Evolutionary conservation across 495 filamentous ascomycete species (phyloP).

Genomic region (Hypoxylon rickii): DNA sequence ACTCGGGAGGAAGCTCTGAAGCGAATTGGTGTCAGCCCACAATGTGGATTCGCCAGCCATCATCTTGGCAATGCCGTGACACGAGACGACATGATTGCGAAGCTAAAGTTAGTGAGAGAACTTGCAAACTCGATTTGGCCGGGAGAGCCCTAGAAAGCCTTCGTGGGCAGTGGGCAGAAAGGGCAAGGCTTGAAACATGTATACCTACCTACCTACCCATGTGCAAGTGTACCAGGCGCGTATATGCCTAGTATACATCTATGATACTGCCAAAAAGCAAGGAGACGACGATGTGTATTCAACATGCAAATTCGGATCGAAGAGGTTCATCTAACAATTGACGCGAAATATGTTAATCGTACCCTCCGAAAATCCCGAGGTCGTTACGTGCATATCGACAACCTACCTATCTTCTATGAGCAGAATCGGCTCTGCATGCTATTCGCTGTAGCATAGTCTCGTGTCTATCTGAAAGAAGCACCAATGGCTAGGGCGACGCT

Average conservation of each 20-base stretch:
- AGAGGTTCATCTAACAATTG: not conserved
- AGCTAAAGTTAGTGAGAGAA: constrained; percentile 64
- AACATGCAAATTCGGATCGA: constrained; percentile 29
- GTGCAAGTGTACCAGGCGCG: no score
- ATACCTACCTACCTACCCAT: no score
- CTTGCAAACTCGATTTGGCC: constrained; percentile 69
- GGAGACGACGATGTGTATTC: constrained; percentile 27
- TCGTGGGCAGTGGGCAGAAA: not conserved
- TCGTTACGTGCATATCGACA: not conserved
- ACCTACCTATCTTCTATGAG: not conserved
- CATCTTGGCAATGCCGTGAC: constrained; percentile 63
- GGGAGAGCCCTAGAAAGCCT: constrained; percentile 50
- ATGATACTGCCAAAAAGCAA: no score
- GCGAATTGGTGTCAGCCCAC: constrained; percentile 67
- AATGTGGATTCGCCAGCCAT: constrained; percentile 73
- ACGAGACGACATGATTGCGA: constrained; percentile 65
- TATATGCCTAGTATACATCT: no score
- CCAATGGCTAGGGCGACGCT: no score
- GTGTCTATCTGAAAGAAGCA: no score
- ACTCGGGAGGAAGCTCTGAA: constrained; percentile 61
- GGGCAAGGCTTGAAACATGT: no score
- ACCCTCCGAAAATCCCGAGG: not conserved
- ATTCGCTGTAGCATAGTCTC: not conserved
- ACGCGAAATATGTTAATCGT: constrained; percentile 3
- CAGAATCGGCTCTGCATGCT: constrained; percentile 3